Evolutionary conservation across 106 monocot species (phyloP).

Genomic region (Dendrobium huoshanense): DNA sequence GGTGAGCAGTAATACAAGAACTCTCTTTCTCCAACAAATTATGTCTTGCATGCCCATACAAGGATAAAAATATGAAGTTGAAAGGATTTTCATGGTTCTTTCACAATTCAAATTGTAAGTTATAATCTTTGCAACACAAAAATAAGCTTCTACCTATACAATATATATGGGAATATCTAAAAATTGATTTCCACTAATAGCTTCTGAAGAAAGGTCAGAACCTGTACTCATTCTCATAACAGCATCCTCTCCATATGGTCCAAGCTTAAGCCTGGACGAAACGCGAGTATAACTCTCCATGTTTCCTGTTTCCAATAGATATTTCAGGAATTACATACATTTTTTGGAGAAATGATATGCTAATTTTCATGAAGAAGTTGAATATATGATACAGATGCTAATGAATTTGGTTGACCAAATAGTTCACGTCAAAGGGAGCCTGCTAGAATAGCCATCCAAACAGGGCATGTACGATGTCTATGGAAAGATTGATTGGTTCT

Average conservation of each 20-base stretch:
- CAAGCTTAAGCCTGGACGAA: slow-evolving; percentile 79
- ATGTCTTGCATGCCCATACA: background rate
- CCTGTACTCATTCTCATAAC: slow-evolving; percentile 13
- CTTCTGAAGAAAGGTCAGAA: slow-evolving; percentile 19
- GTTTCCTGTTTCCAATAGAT: slow-evolving; percentile 32
- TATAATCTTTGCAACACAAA: background rate
- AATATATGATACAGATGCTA: background rate
- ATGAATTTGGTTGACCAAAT: background rate
- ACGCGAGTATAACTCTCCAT: slow-evolving; percentile 56
- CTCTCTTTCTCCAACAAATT: background rate
- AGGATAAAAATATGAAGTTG: background rate
- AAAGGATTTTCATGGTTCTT: background rate
- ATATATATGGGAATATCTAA: slow-evolving; percentile 13
- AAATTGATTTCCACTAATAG: slow-evolving; percentile 31
- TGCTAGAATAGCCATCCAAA: too few species aligned
- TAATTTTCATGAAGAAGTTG: background rate
- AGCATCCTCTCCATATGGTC: slow-evolving; percentile 58
- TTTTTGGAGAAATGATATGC: background rate
- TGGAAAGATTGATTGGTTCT: too few species aligned
- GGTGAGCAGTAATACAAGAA: background rate
- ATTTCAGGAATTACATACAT: background rate
- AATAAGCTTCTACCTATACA: background rate
- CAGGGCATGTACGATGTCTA: too few species aligned
- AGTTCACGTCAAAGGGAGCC: background rate
- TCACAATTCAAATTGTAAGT: background rate